Conservation (phyloP, 1,284 basidiomycete species). For the Puccinia coronata region DNA sequence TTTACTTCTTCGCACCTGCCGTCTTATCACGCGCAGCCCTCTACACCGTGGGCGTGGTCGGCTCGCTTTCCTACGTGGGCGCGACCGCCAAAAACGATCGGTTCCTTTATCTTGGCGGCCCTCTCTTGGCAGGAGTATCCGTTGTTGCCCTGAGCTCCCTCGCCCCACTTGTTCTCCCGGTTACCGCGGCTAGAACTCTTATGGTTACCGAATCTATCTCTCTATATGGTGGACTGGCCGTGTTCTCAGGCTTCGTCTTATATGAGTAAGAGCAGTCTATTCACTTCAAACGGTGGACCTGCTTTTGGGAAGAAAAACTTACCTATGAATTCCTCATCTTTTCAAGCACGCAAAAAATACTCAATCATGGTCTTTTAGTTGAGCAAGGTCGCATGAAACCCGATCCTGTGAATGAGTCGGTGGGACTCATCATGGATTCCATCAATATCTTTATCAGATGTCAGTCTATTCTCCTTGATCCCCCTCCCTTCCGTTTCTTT, state of each 20-base stretch:
- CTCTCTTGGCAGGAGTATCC: slow-evolving; percentile 70
- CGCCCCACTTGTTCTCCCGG: slow-evolving; percentile 81
- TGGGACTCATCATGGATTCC: slow-evolving; percentile 77
- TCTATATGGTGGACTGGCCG: slow-evolving; percentile 80
- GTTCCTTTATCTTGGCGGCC: slow-evolving; percentile 74
- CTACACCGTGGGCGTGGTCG: slow-evolving; percentile 82
- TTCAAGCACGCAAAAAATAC: slow-evolving; percentile 63
- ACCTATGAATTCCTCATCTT: background rate
- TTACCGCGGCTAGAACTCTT: slow-evolving; percentile 71
- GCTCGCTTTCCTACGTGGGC: slow-evolving; percentile 79
- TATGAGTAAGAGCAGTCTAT: slow-evolving; percentile 65
- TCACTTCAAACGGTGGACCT: background rate
- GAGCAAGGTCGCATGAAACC: slow-evolving; percentile 69
- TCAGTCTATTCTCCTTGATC: background rate
- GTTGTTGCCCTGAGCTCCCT: slow-evolving; percentile 81
- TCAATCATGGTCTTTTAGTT: slow-evolving; percentile 73
- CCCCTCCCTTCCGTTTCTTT: too few relatives aligned
- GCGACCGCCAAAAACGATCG: slow-evolving; percentile 84
- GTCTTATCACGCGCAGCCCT: slow-evolving; percentile 83
- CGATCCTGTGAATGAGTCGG: slow-evolving; percentile 76
- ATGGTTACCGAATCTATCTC: slow-evolving; percentile 76
- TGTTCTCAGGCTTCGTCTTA: slow-evolving; percentile 82
- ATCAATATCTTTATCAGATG: slow-evolving; percentile 64
- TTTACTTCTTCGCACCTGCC: slow-evolving; percentile 83
- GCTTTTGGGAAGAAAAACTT: background rate